phyloP scores from a whole-genome alignment of 2,329 filamentous ascomycete species.

The Ophiostoma quercus region DNA sequence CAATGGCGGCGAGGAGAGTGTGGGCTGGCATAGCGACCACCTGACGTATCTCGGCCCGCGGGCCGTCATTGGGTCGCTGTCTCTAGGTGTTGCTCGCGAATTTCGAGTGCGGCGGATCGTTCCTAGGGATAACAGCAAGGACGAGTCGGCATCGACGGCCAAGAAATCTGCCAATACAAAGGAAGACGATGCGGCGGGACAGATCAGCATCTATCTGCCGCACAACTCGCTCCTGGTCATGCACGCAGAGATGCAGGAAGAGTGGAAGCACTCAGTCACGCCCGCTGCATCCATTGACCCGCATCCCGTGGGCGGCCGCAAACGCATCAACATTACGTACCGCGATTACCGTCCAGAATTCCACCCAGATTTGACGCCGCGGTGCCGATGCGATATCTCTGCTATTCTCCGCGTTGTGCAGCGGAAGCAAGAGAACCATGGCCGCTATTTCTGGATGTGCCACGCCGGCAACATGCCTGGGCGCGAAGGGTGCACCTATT shows the following conservation, averaged over 20 bases:
- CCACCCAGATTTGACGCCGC: constrained; percentile 71
- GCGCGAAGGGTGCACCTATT: constrained; percentile 66
- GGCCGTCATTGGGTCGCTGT: constrained; percentile 82
- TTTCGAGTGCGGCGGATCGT: constrained; percentile 79
- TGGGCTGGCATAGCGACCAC: constrained; percentile 90
- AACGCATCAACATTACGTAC: constrained; percentile 90
- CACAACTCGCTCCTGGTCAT: constrained; percentile 93
- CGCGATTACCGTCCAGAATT: constrained; percentile 74
- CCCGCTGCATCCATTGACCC: constrained; percentile 73
- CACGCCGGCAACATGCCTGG: constrained; percentile 67
- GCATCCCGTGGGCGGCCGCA: constrained; percentile 74
- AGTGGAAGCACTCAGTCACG: constrained; percentile 86
- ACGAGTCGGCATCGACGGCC: constrained; percentile 33
- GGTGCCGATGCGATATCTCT: constrained; percentile 68
- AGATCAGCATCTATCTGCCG: constrained; percentile 87
- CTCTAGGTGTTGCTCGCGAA: constrained; percentile 84
- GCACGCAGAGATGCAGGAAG: constrained; percentile 97
- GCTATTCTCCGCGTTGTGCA: constrained; percentile 71
- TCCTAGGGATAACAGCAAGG: constrained; percentile 47
- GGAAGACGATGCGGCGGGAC: constrained; percentile 62
- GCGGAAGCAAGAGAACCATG: constrained; percentile 67
- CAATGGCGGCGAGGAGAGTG: constrained; percentile 69
- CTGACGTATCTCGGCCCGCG: constrained; percentile 88
- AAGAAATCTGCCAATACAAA: background rate
- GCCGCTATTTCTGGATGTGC: constrained; percentile 88